Evolutionary conservation across 2,329 filamentous ascomycete genomes (phyloP).

Genomic region (Nannizzia gypsea): DNA sequence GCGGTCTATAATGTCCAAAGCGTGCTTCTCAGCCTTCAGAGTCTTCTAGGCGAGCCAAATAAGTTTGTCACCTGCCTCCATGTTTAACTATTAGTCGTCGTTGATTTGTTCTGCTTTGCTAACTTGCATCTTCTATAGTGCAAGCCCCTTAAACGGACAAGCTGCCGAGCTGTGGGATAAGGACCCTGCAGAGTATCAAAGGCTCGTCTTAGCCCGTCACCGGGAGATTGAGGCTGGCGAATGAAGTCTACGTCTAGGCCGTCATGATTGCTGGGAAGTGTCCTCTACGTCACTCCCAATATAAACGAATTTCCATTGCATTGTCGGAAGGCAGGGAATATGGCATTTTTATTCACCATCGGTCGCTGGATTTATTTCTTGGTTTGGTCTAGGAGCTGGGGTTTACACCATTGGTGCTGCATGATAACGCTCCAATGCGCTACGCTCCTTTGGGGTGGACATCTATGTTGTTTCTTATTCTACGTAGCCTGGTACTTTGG

Average conservation of each 20-base stretch:
- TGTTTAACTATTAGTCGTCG: constrained; percentile 46
- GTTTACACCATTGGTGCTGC: not conserved
- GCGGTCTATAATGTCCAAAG: constrained; percentile 94
- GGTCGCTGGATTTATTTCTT: not conserved
- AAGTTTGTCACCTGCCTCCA: constrained; percentile 57
- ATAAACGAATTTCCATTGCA: not conserved
- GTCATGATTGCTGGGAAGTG: not conserved
- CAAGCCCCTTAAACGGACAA: constrained; percentile 89
- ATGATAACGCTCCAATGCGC: not conserved
- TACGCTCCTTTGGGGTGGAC: not conserved
- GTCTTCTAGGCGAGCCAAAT: constrained; percentile 89
- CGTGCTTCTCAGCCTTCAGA: constrained; percentile 85
- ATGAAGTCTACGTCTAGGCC: constrained; percentile 15
- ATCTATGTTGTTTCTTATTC: not conserved
- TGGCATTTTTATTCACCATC: not conserved
- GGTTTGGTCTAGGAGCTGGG: not conserved
- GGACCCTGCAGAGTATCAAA: constrained; percentile 76
- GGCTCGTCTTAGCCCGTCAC: constrained; percentile 52
- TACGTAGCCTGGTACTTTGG: not conserved
- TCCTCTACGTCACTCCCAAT: not conserved
- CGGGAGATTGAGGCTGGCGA: constrained; percentile 43
- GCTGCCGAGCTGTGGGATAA: constrained; percentile 94
- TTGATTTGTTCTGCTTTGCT: constrained; percentile 93
- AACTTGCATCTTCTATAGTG: constrained; percentile 48
- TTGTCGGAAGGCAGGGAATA: not conserved